Conservation (phyloP, 208 protist genomes). For the Leishmania guyanensis region DNA sequence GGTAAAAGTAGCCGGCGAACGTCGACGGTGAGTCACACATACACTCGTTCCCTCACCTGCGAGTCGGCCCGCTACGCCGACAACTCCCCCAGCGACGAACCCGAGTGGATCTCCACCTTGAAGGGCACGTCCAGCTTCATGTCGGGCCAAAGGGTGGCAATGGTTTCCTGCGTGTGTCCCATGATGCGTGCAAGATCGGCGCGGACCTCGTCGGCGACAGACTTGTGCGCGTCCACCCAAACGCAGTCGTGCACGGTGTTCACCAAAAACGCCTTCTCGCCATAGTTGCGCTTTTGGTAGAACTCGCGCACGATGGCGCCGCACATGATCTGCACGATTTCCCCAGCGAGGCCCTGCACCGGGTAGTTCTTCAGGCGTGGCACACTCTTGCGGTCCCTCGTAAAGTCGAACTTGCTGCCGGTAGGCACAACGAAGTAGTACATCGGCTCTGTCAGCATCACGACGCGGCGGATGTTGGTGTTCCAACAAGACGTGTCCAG, state of each 20-base stretch:
- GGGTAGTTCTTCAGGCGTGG: conserved; percentile 93
- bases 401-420: conserved; percentile 89
- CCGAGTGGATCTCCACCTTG: conserved; percentile 77
- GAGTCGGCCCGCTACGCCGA: background rate
- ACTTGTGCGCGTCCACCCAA: conserved; percentile 87
- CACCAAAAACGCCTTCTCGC: conserved; percentile 83
- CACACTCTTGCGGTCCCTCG: conserved; percentile 78
- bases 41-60: background rate
- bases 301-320: conserved; percentile 85
- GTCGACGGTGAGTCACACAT: background rate
- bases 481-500: conserved; percentile 64
- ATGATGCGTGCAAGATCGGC: conserved; percentile 70
- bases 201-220: conserved; percentile 77
- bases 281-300: conserved; percentile 75
- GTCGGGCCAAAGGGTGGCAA: conserved; percentile 78
- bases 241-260: conserved; percentile 94
- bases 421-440: conserved; percentile 88
- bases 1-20: background rate
- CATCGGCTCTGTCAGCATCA: conserved; percentile 80
- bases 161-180: conserved; percentile 73
- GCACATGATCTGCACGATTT: conserved; percentile 93
- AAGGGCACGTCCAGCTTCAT: conserved; percentile 90
- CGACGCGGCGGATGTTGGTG: conserved; percentile 66
- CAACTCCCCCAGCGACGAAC: conserved; percentile 75
- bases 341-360: conserved; percentile 86